Evolutionary conservation across 345 rosid genomes (phyloP).

Genomic region (Gossypium mustelinum): DNA sequence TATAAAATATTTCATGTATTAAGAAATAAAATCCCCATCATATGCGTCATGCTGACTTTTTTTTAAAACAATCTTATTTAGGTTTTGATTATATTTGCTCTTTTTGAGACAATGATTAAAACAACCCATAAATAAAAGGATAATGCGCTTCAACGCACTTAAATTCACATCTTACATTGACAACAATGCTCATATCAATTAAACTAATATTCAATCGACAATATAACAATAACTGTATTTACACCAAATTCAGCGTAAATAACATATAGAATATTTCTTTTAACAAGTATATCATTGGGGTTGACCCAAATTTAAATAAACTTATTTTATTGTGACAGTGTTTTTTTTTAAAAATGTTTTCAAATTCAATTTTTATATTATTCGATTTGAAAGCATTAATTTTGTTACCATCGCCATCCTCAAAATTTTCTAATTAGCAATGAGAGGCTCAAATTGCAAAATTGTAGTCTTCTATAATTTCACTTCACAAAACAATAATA

Average conservation of each 20-base stretch:
- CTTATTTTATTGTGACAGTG: background rate
- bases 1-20: background rate
- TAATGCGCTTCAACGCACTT: no score
- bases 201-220: no score
- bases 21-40: no score
- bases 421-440: background rate
- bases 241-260: no score
- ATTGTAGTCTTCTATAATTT: background rate
- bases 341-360: background rate
- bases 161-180: no score
- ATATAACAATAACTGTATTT: fast-evolving
- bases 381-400: background rate
- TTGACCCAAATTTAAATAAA: constrained; percentile 3
- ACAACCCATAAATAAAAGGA: no score
- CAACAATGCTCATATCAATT: no score
- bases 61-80: no score
- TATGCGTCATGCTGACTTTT: no score
- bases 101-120: no score
- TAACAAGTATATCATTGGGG: background rate
- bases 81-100: no score
- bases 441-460: background rate
- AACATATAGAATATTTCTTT: no score
- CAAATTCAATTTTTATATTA: background rate
- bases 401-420: background rate
- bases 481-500: background rate